A percentile compares a stretch with the other conserved stretches of the same genome.
These are phyloP conservation scores for Prunus mongolica DNA, from an alignment of 306 rosid species.

Conservation along the genomic window DNA sequence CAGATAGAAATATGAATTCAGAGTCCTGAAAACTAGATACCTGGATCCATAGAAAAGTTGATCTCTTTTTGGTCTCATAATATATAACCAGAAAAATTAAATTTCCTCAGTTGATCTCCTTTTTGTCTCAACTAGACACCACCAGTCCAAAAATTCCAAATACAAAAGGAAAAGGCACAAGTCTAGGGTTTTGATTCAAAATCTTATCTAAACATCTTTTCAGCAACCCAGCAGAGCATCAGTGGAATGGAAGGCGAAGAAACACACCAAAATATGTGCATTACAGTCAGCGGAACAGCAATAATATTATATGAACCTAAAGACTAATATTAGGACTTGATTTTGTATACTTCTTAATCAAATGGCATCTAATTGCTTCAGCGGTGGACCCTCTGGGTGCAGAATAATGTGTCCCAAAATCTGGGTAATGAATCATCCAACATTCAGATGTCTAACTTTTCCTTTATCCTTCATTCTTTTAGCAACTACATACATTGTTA, in stretches of 20 bases:
- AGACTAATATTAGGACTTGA: background rate
- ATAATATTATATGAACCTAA: background rate
- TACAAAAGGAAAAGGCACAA: background rate
- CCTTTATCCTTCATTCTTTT: too few species aligned
- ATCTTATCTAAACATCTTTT: background rate
- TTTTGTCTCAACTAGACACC: background rate
- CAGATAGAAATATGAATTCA: slow-evolving; percentile 11
- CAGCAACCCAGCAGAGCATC: background rate
- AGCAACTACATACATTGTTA: too few species aligned
- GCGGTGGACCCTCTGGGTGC: background rate
- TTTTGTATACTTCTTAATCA: background rate
- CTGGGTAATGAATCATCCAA: background rate
- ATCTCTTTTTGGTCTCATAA: background rate
- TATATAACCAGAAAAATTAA: background rate
- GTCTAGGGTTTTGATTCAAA: background rate
- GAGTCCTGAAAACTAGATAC: slow-evolving; percentile 1
- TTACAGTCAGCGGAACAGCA: background rate
- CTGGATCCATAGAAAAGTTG: background rate
- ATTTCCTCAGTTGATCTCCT: background rate
- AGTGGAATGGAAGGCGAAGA: background rate
- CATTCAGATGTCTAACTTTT: background rate
- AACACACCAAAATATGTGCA: background rate
- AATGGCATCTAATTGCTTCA: background rate
- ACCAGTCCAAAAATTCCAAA: background rate
- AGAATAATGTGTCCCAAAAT: background rate